phyloP scores from a whole-genome alignment of 2,329 filamentous ascomycete species.

The Nemania diffusa region DNA sequence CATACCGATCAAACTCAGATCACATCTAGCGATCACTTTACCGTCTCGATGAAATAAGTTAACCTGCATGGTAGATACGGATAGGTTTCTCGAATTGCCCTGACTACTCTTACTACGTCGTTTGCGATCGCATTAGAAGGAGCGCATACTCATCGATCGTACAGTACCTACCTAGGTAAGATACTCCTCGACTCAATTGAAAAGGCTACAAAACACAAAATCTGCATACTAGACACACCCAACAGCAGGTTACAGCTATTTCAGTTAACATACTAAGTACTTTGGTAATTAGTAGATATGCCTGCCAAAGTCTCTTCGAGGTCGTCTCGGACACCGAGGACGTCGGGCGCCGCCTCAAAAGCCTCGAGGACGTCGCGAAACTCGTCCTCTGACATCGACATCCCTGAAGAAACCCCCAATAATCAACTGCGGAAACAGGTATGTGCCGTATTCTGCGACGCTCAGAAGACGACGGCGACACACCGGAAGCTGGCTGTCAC shows the following conservation, averaged over 20 bases:
- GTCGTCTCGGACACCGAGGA: slow-evolving; percentile 59
- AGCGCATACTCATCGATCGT: neutral
- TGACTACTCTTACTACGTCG: neutral
- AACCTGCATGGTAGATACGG: no score
- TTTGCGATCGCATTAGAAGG: neutral
- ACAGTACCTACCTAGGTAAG: no score
- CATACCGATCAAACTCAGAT: neutral
- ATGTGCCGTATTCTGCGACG: slow-evolving; percentile 78
- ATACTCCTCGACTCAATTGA: neutral
- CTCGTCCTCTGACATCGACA: slow-evolving; percentile 57
- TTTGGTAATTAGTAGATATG: slow-evolving; percentile 53
- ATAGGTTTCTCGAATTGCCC: neutral
- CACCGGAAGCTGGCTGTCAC: slow-evolving; percentile 91
- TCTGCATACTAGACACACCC: neutral
- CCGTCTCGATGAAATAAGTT: no score
- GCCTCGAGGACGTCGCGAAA: slow-evolving; percentile 59
- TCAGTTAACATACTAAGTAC: neutral
- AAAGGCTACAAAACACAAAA: neutral
- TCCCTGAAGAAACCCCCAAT: slow-evolving; percentile 78
- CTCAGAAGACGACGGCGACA: slow-evolving; percentile 87
- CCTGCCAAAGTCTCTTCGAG: slow-evolving; percentile 60
- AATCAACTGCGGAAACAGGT: slow-evolving; percentile 79
- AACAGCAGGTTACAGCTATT: neutral
- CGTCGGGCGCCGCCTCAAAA: slow-evolving; percentile 55
- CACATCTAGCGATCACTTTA: neutral